These are phyloP conservation scores for Calonectria hawksworthii DNA, from an alignment of 2,329 filamentous ascomycete species.

Conservation along the genomic window DNA sequence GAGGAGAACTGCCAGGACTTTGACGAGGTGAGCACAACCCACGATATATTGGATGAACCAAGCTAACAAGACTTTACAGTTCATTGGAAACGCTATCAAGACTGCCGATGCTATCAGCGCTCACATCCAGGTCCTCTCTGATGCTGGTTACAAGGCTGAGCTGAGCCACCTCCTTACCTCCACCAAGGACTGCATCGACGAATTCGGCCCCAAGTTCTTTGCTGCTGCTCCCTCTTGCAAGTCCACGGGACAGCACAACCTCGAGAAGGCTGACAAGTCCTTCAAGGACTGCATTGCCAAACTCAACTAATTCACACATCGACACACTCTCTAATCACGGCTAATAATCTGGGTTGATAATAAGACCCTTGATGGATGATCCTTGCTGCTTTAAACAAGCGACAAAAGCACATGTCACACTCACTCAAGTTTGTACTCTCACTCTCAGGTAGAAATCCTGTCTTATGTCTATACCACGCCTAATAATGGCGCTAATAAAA, in stretches of 20 bases:
- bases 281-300: slow-evolving; percentile 1
- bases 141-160: background rate
- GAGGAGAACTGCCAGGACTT: slow-evolving; percentile 1
- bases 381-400: background rate
- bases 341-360: background rate
- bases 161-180: background rate
- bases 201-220: slow-evolving; percentile 7
- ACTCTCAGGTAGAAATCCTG: background rate
- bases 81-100: slow-evolving; percentile 9
- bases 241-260: background rate
- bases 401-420: background rate
- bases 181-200: slow-evolving; percentile 4
- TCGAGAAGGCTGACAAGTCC: background rate
- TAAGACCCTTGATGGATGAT: background rate
- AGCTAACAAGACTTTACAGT: background rate
- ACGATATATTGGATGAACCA: background rate
- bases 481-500: background rate
- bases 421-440: background rate
- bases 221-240: background rate
- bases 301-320: background rate
- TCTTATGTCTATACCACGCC: background rate
- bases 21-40: background rate
- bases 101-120: slow-evolving; percentile 1
- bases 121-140: background rate
- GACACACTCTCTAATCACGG: background rate